These are phyloP conservation scores for Breviolum minutum DNA, from an alignment of 73 alveolate genomes.

Conservation along the genomic window DNA sequence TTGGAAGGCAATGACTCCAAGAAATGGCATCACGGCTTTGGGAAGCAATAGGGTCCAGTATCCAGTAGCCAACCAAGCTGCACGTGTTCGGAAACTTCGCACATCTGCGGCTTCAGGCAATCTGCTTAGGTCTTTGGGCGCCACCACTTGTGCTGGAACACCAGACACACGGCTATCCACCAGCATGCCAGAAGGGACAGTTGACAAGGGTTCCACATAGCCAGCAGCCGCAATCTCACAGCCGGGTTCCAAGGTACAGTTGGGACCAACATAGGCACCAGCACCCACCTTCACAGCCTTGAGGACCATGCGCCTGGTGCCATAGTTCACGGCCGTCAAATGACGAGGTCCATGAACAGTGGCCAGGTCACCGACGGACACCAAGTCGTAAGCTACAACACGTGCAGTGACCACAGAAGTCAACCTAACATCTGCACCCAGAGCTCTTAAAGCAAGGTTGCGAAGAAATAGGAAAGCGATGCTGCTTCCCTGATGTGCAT, in stretches of 20 bases:
- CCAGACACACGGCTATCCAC: slow-evolving; percentile 59
- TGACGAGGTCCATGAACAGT: slow-evolving; percentile 31
- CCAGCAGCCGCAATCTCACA: slow-evolving; percentile 47
- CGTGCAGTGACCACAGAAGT: slow-evolving; percentile 28
- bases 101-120: not conserved
- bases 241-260: slow-evolving; percentile 56
- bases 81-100: not conserved
- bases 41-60: slow-evolving; percentile 31
- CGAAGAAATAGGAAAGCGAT: slow-evolving; percentile 23
- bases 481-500: slow-evolving; percentile 34
- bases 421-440: slow-evolving; percentile 17
- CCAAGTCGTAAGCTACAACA: slow-evolving; percentile 24
- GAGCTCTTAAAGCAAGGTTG: slow-evolving; percentile 34
- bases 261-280: slow-evolving; percentile 58
- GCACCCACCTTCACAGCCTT: slow-evolving; percentile 20
- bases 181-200: not conserved
- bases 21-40: slow-evolving; percentile 23
- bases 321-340: slow-evolving; percentile 46
- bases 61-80: not conserved
- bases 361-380: not conserved
- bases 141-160: slow-evolving; percentile 24
- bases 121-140: not conserved
- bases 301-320: slow-evolving; percentile 49
- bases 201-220: slow-evolving; percentile 58
- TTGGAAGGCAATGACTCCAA: not conserved